Conservation (phyloP, 2,329 filamentous ascomycete genomes). For the Xylariaceae sp. region DNA sequence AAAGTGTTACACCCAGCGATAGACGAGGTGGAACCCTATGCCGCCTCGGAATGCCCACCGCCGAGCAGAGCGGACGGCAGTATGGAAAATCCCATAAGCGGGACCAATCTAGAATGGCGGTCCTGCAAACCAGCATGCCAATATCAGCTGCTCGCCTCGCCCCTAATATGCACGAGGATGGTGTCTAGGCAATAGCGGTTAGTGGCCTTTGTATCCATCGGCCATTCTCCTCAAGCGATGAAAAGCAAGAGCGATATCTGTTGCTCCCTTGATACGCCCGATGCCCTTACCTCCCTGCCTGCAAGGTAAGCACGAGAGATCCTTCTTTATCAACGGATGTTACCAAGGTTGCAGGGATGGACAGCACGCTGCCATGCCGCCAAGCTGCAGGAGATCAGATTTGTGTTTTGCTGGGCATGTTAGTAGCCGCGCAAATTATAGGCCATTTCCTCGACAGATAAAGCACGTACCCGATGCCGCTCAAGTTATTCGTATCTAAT, state of each 20-base stretch:
- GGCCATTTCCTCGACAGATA: constrained; percentile 30
- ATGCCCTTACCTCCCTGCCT: not conserved
- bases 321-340: not conserved
- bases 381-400: constrained; percentile 21
- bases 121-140: not conserved
- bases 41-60: constrained; percentile 26
- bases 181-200: no score
- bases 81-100: constrained; percentile 11
- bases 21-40: not conserved
- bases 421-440: constrained; percentile 15
- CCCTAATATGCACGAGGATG: no score
- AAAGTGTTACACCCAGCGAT: constrained; percentile 7
- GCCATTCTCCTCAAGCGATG: no score
- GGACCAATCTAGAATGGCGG: constrained; percentile 11
- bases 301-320: not conserved
- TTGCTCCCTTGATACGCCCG: not conserved
- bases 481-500: constrained; percentile 73
- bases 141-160: no score
- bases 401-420: constrained; percentile 31
- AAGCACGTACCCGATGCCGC: constrained; percentile 86
- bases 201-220: no score
- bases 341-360: not conserved
- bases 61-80: constrained; percentile 25
- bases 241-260: not conserved
- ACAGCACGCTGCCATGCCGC: constrained; percentile 1